Base-by-base conservation (phyloP, 805 yeast species). In the Lachancea nothofagi region DNA sequence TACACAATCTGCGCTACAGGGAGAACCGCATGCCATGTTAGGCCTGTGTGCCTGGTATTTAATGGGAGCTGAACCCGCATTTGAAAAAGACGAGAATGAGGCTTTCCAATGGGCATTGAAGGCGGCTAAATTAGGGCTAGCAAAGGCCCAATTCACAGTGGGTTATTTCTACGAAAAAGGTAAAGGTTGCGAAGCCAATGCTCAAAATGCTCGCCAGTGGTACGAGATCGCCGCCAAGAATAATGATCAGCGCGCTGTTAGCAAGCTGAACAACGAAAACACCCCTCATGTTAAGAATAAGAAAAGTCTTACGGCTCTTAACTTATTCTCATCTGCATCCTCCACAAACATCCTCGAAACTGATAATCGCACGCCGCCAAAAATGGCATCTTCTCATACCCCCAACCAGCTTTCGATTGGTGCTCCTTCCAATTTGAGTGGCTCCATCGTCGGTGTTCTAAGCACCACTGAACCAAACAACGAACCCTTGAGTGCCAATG, bases 31-130 rank as follows among this genome's bases (percentile, higher is more conserved):
- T 34, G 81, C 95, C 8, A 93, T 90, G 95, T 69, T 90, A 54
- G 89, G 95, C 1, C 70, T 90, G 67, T 89, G 97, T 61, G 96
- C 97, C 1, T 93, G 97, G 97, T 93, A 90, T 59, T 69, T 90
- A 61, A 82, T 87, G 20, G 98, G 98, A 0, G 80, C 85, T 24
- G 89, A 83, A 24, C 89, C 93, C n/a, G 75, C 75, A 33, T 71
- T 93, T 51, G 80, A 79, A 7, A 75, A 75, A 46, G 90, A 89
- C 59, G 83, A 81, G 40, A 74, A 66, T 38, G 96, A 89, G 62
- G 94, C 97, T 1, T 90, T 81, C 59, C 93, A 86, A 53, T 93
- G 97, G 97, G 97, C 97, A 1, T 66, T 75, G 39, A 71, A 85
- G 47, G 90, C 97, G 0, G 97, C 97, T 0, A 69, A 73, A 29